Evolutionary conservation across 2,329 filamentous ascomycete species (phyloP).

Genomic region (Clonostachys rosea): DNA sequence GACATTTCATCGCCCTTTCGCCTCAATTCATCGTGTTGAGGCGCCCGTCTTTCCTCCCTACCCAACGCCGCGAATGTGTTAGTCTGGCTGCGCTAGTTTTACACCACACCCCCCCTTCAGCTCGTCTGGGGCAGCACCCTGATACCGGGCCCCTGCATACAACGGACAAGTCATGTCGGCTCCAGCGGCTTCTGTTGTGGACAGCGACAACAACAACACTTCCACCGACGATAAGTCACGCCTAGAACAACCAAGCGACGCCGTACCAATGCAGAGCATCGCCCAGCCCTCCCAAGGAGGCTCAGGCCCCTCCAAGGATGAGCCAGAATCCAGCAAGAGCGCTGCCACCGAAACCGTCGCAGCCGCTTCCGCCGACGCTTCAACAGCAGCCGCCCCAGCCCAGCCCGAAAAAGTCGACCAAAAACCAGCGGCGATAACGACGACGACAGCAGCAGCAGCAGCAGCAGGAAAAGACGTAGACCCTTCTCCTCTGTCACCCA

Average conservation of each 20-base stretch:
- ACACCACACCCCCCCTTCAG: too few relatives aligned
- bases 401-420: slow-evolving; percentile 6
- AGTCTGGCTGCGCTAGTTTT: too few relatives aligned
- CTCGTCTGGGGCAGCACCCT: too few relatives aligned
- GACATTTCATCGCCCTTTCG: too few relatives aligned
- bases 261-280: slow-evolving; percentile 29
- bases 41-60: too few relatives aligned
- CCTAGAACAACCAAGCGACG: slow-evolving; percentile 26
- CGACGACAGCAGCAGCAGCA: slow-evolving; percentile 8
- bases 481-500: slow-evolving; percentile 15
- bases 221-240: slow-evolving; percentile 15
- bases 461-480: slow-evolving; percentile 27
- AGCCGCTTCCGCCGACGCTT: slow-evolving; percentile 9
- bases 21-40: too few relatives aligned
- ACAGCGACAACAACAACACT: slow-evolving; percentile 9
- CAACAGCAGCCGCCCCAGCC: neutral
- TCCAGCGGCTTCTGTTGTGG: slow-evolving; percentile 8
- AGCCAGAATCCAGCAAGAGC: slow-evolving; percentile 3
- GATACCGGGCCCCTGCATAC: too few relatives aligned
- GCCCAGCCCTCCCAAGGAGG: slow-evolving; percentile 10
- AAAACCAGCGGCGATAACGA: slow-evolving; percentile 5
- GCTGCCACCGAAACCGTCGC: slow-evolving; percentile 6
- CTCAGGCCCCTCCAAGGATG: slow-evolving; percentile 1
- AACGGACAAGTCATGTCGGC: slow-evolving; percentile 16
- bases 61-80: too few relatives aligned